Percentiles rank a stretch among this genome's conserved stretches.
These are phyloP conservation scores for Trichoderma pleuroti DNA, from an alignment of 2,329 filamentous ascomycete species.

Conservation along the genomic window DNA sequence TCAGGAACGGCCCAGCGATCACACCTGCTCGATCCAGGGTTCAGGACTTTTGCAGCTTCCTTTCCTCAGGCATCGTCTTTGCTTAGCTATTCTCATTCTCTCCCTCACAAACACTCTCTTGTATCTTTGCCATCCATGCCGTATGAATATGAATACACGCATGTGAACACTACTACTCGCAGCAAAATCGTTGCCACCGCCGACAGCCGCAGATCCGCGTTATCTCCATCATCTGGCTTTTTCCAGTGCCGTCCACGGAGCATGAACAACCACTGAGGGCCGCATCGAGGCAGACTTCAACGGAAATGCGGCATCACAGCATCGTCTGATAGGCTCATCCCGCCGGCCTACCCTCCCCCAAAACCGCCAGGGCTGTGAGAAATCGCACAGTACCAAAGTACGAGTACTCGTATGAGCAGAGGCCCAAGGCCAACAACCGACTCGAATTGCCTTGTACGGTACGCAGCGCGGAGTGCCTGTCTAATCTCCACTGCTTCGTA, in stretches of 20 bases:
- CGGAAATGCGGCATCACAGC: slow-evolving; percentile 12
- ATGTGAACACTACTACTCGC: background rate
- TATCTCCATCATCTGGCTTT: background rate
- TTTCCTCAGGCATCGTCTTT: background rate
- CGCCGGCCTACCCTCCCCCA: background rate
- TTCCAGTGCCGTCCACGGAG: background rate
- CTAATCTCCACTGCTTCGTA: slow-evolving; percentile 8
- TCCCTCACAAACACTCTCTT: background rate
- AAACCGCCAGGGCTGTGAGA: background rate
- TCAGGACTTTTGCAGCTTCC: background rate
- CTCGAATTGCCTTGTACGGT: background rate
- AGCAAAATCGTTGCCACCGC: background rate
- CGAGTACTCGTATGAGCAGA: background rate
- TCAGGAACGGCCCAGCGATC: slow-evolving; percentile 8
- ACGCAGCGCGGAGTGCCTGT: background rate
- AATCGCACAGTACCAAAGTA: background rate
- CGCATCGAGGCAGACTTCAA: background rate
- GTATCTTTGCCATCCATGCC: too few relatives aligned
- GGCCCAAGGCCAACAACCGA: background rate
- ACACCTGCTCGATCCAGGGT: slow-evolving; percentile 8
- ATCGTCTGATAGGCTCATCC: slow-evolving; percentile 10
- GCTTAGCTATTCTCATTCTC: background rate
- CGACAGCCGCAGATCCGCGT: background rate
- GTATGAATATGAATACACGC: background rate
- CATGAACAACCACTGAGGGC: background rate